phyloP scores from a whole-genome alignment of 2,329 filamentous ascomycete species.

The Paraphoma sp. region DNA sequence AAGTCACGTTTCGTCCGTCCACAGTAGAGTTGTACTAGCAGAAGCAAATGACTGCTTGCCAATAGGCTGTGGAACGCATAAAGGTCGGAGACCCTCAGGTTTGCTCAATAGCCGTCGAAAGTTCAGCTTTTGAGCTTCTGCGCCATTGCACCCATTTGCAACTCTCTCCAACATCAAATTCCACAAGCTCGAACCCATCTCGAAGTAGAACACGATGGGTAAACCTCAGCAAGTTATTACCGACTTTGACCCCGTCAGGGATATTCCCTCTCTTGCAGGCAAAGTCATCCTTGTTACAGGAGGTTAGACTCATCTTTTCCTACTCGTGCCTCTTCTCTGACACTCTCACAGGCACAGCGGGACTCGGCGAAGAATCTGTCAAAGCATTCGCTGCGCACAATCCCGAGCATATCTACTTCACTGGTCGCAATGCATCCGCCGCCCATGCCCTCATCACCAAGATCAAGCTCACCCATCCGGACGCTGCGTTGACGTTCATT shows the following conservation, averaged over 20 bases:
- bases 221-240: background rate
- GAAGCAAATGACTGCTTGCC: too few relatives aligned
- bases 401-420: conserved; percentile 52
- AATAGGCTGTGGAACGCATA: too few relatives aligned
- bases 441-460: conserved; percentile 43
- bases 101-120: too few relatives aligned
- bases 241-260: conserved; percentile 21
- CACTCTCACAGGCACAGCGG: conserved; percentile 46
- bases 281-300: conserved; percentile 34
- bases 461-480: conserved; percentile 38
- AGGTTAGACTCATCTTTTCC: conserved; percentile 1
- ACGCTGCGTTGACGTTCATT: background rate
- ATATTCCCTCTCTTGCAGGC: conserved; percentile 25
- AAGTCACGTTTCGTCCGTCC: background rate
- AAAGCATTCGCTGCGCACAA: conserved; percentile 50
- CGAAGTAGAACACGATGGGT: background rate
- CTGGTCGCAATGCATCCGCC: conserved; percentile 46
- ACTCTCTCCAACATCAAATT: too few relatives aligned
- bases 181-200: background rate
- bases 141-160: too few relatives aligned
- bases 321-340: background rate
- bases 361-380: conserved; percentile 52
- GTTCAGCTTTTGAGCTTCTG: too few relatives aligned
- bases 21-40: too few relatives aligned
- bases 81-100: too few relatives aligned